Percentiles rank a stretch among this genome's conserved stretches.
Conservation (phyloP, 2,329 filamentous ascomycete species). For the Hirsutella thompsonii region DNA sequence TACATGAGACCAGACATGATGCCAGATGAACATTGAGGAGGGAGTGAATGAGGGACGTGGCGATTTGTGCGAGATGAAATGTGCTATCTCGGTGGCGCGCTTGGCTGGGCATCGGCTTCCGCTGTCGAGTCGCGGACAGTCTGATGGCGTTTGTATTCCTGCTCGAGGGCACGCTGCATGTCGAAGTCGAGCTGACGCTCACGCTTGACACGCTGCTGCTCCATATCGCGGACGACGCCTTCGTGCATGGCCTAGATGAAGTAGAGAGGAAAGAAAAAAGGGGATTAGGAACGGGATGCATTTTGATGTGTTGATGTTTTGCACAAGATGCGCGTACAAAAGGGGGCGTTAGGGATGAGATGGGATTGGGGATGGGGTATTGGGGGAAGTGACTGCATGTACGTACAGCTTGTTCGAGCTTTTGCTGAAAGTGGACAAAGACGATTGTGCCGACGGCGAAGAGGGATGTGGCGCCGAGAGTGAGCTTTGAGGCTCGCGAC, state of each 20-base stretch:
- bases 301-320: too few relatives aligned
- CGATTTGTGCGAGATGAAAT: neutral
- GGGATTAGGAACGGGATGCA: too few relatives aligned
- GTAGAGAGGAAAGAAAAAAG: too few relatives aligned
- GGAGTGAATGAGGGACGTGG: neutral
- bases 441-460: constrained; percentile 65
- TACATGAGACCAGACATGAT: neutral
- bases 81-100: constrained; percentile 10
- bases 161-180: constrained; percentile 72
- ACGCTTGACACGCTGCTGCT: constrained; percentile 79
- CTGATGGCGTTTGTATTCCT: constrained; percentile 83
- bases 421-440: constrained; percentile 84
- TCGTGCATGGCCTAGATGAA: constrained; percentile 80
- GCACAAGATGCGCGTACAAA: too few relatives aligned
- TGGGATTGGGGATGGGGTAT: neutral
- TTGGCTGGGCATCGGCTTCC: constrained; percentile 9
- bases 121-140: constrained; percentile 42
- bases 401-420: constrained; percentile 67
- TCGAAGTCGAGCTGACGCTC: constrained; percentile 94
- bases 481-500: constrained; percentile 84
- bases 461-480: constrained; percentile 63
- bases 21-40: too few relatives aligned
- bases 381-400: neutral
- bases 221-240: constrained; percentile 87
- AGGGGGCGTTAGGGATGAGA: neutral